Base-by-base conservation (phyloP, 2,329 filamentous ascomycete genomes). In the Volutella citrinella region DNA sequence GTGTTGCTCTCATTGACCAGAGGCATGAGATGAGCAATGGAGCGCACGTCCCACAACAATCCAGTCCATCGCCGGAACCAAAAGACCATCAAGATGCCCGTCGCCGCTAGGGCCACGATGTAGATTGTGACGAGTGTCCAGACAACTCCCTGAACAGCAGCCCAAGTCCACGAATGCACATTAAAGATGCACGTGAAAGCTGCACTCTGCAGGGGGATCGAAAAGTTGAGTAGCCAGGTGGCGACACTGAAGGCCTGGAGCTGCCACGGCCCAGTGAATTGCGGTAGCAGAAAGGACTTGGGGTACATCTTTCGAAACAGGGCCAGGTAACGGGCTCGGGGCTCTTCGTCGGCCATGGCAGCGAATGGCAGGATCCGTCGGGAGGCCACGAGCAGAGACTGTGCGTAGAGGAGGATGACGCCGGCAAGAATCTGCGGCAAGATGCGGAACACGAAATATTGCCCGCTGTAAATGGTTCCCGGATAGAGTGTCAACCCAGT, bases 391-490 rank as follows among this genome's bases (percentile, higher is more conserved):
- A 88, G 76, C 23, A 95, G 69, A 46, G 81, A 77, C 51, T 95
- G 82, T 2, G 87, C 74, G 70, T 87, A 95, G 7, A 96, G 59
- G 27, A 93, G 70, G 21, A 95, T 64, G 10, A 82, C 46, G 14
- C 80, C 79, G 1, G 82, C 87, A 11, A 94, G 55, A 0, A 95
- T 66, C 36, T 89, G 87, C 3, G 91, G 90, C 2, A 96, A 65
- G 45, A 95, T 87, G 42, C 88, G 78, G 59, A 95, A 93, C 28
- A 94, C 62, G 57, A 96, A 95, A 61, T 94, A 95, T 45, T 81
- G 74, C 8, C 72, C 73, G 30, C 82, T 83, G 41, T 85, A 84
- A 37, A 88, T 82, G 19, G 64, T 69, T 27, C 72, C 73, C 20
- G 68, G 65, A 56, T 90, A 95, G 5, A 72, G 62, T 54, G 76